Evolutionary conservation across 176 grass and related monocot species (phyloP), one percentile per base, ranked within the genome.

Genomic region (Hsuehochloa calcarea): DNA sequence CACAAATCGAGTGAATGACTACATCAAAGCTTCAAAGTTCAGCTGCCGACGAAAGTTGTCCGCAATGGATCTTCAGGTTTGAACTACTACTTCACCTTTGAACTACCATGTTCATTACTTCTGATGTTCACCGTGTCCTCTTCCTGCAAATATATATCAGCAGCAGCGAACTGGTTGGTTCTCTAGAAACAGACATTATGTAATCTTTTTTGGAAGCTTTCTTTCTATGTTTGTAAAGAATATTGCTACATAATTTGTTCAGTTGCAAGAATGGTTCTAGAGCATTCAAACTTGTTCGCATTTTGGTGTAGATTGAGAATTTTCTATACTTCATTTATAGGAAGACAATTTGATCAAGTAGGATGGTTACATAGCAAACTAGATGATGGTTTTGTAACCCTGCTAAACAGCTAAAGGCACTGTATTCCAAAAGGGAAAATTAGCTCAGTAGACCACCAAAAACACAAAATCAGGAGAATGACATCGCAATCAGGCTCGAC

Each of bases 61-160:
- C 22, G 8, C 31, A 35, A 63, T 74, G 56, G n/a, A 54, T 77
- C 82, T 62, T 64, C 44, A 62, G 34, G 46, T 64, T 72, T 82
- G 41, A 31, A 17, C 43, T 84, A 65, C 62, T 81, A 70, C 44
- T 54, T 86, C 64, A 16, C 66, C 31, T 56, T 82, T 61, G 79
- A 77, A 55, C 11, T 39, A 47, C 66, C 84, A 55, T 76, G 71
- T 22, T 65, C 72, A 22, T 75, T 67, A n/a, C 41, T 82, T 77
- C 50, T 73, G 29, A 23, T 74, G 58, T 54, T 73, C 29, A 17
- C 67, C 1, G 41, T 52, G 9, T 83, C 86, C 47, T 66, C 60
- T 52, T 83, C 84, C 89, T 90, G 74, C 73, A 87, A 22, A 69
- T 35, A 58, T 14, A 56, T 52, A 56, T 3, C 9, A 58, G 19